Evolutionary conservation across 2,329 filamentous ascomycete species (phyloP).

Genomic region (Bisporella sp.): DNA sequence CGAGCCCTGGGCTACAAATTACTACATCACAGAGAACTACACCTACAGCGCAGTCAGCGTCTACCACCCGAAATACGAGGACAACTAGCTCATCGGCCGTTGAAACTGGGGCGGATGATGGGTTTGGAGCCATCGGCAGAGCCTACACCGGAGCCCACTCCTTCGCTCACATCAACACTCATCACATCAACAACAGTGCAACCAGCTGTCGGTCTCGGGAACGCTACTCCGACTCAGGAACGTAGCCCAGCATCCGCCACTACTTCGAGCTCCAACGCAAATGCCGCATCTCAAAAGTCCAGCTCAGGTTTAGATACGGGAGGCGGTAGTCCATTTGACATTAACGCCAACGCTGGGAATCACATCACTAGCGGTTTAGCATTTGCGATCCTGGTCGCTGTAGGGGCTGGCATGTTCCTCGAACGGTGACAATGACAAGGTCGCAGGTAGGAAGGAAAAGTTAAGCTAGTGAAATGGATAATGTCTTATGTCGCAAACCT

Average conservation of each 20-base stretch:
- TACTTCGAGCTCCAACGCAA: neutral
- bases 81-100: neutral
- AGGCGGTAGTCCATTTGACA: constrained; percentile 9
- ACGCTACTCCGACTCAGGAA: neutral
- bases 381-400: neutral
- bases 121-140: neutral
- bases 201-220: neutral
- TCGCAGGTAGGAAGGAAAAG: neutral
- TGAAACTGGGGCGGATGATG: neutral
- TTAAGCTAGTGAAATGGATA: neutral
- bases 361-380: neutral
- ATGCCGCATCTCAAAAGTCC: neutral
- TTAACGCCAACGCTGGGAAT: constrained; percentile 2
- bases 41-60: neutral
- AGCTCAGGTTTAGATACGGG: constrained; percentile 1
- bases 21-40: constrained; percentile 3
- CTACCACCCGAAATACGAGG: neutral
- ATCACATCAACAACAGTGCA: neutral
- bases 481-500: neutral
- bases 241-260: neutral
- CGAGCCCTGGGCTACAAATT: constrained; percentile 6
- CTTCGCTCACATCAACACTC: neutral
- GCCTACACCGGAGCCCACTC: neutral
- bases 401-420: neutral
- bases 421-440: neutral